These are phyloP conservation scores for Rhizopus arrhizus DNA, from an alignment of 371 early-diverging fungal species.

Conservation along the genomic window DNA sequence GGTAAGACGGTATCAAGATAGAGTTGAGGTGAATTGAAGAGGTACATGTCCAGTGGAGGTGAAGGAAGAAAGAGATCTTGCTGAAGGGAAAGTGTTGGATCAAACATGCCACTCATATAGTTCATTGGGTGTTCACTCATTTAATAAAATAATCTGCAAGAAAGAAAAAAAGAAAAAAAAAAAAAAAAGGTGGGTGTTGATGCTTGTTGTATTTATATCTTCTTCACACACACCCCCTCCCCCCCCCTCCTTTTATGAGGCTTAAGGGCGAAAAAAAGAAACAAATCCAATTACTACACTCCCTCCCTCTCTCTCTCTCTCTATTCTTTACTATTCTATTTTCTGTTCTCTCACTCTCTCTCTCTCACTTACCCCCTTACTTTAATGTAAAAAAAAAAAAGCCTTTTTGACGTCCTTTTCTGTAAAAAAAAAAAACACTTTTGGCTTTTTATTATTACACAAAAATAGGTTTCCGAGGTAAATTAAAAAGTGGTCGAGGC, in stretches of 20 bases:
- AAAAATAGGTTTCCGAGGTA: too few species aligned
- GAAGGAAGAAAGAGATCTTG: conserved; percentile 2
- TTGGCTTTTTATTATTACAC: too few species aligned
- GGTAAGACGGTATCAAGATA: not conserved
- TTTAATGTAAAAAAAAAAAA: not conserved
- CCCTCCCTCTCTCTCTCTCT: not conserved
- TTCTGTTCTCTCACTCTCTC: not conserved
- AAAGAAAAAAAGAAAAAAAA: not conserved
- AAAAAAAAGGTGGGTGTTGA: not conserved
- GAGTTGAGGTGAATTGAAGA: not conserved
- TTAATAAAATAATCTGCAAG: not conserved
- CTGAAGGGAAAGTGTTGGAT: not conserved
- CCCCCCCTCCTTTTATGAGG: not conserved
- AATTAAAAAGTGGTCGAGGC: too few species aligned
- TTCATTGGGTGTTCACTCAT: not conserved
- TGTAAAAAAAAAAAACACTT: too few species aligned
- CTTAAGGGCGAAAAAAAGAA: not conserved
- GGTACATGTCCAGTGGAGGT: conserved; percentile 2
- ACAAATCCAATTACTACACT: not conserved
- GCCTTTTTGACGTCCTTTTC: not conserved
- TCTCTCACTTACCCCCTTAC: not conserved
- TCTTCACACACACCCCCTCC: not conserved
- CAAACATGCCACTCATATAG: not conserved
- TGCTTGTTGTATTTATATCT: not conserved
- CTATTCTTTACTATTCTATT: not conserved